These are phyloP conservation scores for Populus euphratica DNA, from an alignment of 345 rosid genomes.

Conservation along the genomic window DNA sequence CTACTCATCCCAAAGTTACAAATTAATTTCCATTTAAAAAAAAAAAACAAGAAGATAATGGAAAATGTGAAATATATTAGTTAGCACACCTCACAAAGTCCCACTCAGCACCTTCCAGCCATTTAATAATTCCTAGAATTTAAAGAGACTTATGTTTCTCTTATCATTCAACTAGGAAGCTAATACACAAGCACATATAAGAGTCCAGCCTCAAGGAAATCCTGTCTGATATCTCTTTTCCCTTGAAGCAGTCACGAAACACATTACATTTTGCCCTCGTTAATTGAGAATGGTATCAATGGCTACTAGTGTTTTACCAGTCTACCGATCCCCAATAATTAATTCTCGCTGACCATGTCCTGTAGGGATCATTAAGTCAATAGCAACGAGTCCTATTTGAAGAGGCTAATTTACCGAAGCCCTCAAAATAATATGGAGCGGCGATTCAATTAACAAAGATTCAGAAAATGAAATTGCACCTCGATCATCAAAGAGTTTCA, in stretches of 20 bases:
- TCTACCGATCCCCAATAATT: no score
- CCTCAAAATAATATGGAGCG: no score
- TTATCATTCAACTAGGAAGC: neutral
- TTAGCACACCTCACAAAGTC: neutral
- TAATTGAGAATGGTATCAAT: no score
- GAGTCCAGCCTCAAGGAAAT: no score
- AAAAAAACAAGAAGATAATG: neutral
- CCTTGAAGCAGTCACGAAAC: no score
- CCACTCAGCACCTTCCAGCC: neutral
- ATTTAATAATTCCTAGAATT: neutral
- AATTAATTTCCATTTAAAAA: neutral
- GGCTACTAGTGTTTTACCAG: no score
- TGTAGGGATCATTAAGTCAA: conserved; percentile 19
- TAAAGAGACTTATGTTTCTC: no score
- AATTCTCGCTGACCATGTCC: conserved; percentile 1
- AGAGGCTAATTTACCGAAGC: neutral
- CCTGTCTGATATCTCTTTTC: no score
- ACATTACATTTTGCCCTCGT: no score
- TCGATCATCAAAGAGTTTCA: no score
- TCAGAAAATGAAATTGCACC: no score
- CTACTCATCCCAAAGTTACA: conserved; percentile 26
- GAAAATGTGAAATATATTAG: neutral
- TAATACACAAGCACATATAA: neutral
- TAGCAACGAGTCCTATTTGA: conserved; percentile 4
- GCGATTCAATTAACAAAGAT: no score